Evolutionary conservation across 73 alveolate species (phyloP).

Genomic region (Paramecium sexaurelia): DNA sequence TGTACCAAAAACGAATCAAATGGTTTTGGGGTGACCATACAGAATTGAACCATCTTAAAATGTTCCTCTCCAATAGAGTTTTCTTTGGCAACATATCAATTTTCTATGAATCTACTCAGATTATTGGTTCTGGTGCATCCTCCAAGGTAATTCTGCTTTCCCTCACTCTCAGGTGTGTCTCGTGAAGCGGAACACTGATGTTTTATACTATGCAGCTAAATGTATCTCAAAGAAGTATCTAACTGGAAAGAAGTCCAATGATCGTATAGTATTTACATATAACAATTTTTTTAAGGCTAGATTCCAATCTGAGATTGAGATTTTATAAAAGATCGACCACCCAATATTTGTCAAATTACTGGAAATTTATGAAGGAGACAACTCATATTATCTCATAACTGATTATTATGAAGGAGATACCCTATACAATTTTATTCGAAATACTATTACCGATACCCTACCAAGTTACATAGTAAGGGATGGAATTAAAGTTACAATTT

Average conservation of each 20-base stretch:
- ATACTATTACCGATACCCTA: neutral
- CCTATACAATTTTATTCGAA: neutral
- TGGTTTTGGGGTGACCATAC: conserved; percentile 4
- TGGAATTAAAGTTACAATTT: neutral
- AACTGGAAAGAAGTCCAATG: conserved; percentile 1
- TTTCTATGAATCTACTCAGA: conserved; percentile 24
- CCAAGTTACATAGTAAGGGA: conserved; percentile 1
- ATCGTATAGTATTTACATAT: neutral
- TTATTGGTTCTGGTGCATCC: conserved; percentile 55
- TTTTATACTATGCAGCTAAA: conserved; percentile 25
- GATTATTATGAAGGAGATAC: conserved; percentile 47
- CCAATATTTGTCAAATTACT: conserved; percentile 32
- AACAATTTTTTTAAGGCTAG: neutral
- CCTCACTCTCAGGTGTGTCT: neutral
- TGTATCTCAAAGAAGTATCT: conserved; percentile 48
- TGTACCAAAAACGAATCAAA: neutral
- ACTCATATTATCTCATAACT: conserved; percentile 12
- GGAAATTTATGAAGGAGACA: conserved; percentile 48
- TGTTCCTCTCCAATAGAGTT: neutral
- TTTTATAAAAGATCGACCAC: neutral
- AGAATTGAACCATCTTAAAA: neutral
- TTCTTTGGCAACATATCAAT: conserved; percentile 40
- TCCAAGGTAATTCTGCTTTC: conserved; percentile 15
- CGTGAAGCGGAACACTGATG: neutral
- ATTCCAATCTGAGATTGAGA: neutral